phyloP scores from a whole-genome alignment of 179 eudicot species.

The Spergularia azorica region DNA sequence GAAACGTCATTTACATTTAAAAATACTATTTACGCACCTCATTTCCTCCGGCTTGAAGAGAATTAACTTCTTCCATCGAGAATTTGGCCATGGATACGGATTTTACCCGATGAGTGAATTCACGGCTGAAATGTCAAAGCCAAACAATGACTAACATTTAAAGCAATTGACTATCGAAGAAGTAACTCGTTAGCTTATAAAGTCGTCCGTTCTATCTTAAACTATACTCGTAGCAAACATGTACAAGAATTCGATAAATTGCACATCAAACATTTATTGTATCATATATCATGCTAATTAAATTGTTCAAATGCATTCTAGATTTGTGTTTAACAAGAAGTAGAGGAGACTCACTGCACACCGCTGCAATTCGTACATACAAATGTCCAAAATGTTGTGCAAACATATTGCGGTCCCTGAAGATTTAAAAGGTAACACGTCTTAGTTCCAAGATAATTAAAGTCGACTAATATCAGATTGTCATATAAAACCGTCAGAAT shows the following conservation, averaged over 20 bases:
- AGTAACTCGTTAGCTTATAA: too few relatives aligned
- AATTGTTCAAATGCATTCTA: too few relatives aligned
- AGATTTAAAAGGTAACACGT: too few relatives aligned
- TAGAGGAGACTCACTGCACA: slow-evolving; percentile 60
- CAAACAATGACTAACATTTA: too few relatives aligned
- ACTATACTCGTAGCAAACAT: too few relatives aligned
- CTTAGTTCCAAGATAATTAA: too few relatives aligned
- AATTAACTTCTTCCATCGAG: slow-evolving; percentile 56
- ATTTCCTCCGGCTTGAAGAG: slow-evolving; percentile 85
- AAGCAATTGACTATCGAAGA: too few relatives aligned
- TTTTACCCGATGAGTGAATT: slow-evolving; percentile 85
- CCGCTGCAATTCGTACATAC: slow-evolving; percentile 90
- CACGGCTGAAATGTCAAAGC: slow-evolving; percentile 51
- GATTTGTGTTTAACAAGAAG: neutral
- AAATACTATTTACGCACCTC: slow-evolving; percentile 44
- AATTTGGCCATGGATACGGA: slow-evolving; percentile 92
- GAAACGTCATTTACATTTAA: neutral
- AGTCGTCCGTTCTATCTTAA: too few relatives aligned
- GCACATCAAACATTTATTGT: too few relatives aligned
- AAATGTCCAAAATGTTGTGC: slow-evolving; percentile 81
- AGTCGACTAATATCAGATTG: too few relatives aligned
- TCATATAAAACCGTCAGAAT: too few relatives aligned
- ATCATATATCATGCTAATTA: neutral
- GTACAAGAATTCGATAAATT: neutral
- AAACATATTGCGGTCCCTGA: slow-evolving; percentile 90